phyloP scores from a whole-genome alignment of 164 flowering plant genomes.

The Aristolochia contorta region DNA sequence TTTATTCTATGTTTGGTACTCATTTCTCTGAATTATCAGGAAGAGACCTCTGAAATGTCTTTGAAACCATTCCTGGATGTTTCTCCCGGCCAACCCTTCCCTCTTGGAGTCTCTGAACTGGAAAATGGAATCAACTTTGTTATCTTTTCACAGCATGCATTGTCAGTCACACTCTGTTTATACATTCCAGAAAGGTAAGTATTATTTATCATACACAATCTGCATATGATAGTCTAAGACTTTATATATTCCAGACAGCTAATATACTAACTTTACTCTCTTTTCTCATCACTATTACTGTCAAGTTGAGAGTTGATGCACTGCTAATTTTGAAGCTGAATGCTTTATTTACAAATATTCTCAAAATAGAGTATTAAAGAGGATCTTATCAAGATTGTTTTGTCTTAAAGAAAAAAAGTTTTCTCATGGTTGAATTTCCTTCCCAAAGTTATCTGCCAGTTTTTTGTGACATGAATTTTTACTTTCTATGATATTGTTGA shows the following conservation, averaged over 20 bases:
- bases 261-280: not conserved
- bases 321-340: not conserved
- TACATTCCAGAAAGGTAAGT: slow-evolving; percentile 44
- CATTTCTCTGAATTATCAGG: slow-evolving; percentile 13
- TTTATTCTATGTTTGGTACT: not conserved
- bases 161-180: slow-evolving; percentile 75
- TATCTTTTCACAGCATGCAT: slow-evolving; percentile 82
- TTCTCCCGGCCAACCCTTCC: slow-evolving; percentile 72
- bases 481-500: no score
- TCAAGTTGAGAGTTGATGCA: not conserved
- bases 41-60: slow-evolving; percentile 34
- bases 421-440: no score
- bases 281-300: not conserved
- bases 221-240: not conserved
- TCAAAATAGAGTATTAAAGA: not conserved
- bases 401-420: no score
- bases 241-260: not conserved
- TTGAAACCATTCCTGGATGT: slow-evolving; percentile 29
- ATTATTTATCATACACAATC: not conserved
- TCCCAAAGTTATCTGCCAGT: no score
- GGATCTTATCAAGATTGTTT: no score
- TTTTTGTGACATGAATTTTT: no score
- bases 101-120: slow-evolving; percentile 74
- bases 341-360: not conserved
- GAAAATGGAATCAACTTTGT: slow-evolving; percentile 84